phyloP scores from a whole-genome alignment of 306 rosid species.

The Casuarina equisetifolia region DNA sequence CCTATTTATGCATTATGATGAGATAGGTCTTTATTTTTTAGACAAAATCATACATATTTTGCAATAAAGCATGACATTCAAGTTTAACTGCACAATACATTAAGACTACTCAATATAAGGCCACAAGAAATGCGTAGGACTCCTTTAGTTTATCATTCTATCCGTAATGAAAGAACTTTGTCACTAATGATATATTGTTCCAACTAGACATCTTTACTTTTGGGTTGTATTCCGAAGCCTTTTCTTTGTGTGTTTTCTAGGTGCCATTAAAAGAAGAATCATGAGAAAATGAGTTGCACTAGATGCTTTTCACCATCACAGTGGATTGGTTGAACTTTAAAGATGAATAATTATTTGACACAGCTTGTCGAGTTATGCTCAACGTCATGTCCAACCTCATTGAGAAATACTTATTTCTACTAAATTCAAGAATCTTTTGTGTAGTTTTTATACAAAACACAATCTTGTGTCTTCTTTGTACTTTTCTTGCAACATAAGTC shows the following conservation, averaged over 20 bases:
- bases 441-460: conserved; percentile 29
- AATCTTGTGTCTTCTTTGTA: conserved; percentile 33
- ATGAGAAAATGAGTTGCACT: conserved; percentile 54
- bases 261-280: conserved; percentile 81
- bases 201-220: conserved; percentile 7
- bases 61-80: conserved; percentile 7
- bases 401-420: conserved; percentile 16
- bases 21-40: conserved; percentile 39
- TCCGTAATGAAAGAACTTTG: neutral
- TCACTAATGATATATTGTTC: neutral
- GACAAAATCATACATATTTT: too few species aligned
- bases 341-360: conserved; percentile 27
- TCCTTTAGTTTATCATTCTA: conserved; percentile 12
- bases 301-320: conserved; percentile 19
- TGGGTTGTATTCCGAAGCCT: conserved; percentile 18
- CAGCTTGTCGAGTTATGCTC: conserved; percentile 31
- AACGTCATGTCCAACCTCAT: conserved; percentile 11
- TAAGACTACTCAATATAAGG: neutral
- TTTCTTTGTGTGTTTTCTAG: conserved; percentile 45
- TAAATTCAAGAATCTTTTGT: conserved; percentile 14
- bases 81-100: neutral
- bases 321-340: conserved; percentile 25
- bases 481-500: conserved; percentile 69
- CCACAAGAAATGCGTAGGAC: neutral
- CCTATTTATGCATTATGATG: conserved; percentile 13